Evolutionary conservation across 805 yeast genomes (phyloP).

Genomic region (Grigorovia jiainica): DNA sequence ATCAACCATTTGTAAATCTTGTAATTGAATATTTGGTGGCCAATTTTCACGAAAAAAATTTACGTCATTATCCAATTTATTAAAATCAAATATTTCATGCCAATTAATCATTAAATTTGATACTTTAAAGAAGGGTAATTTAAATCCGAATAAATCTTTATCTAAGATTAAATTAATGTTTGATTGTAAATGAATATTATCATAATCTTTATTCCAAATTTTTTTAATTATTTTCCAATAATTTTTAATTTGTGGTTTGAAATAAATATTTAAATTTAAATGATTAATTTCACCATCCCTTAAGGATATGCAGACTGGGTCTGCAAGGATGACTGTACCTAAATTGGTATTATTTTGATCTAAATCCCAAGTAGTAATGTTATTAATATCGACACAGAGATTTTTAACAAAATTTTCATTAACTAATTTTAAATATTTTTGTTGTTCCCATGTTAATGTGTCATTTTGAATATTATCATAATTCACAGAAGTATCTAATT

Average conservation of each 20-base stretch:
- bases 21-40: conserved; percentile 15
- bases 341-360: conserved; percentile 7
- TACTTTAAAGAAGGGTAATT: too few relatives aligned
- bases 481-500: conserved; percentile 10
- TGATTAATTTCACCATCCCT: conserved; percentile 12
- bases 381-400: conserved; percentile 19
- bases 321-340: conserved; percentile 12
- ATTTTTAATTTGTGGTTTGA: conserved; percentile 21
- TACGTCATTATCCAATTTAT: conserved; percentile 1
- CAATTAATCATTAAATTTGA: conserved; percentile 15
- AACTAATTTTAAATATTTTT: conserved; percentile 8
- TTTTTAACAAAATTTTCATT: conserved; percentile 14
- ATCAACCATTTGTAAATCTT: conserved; percentile 18
- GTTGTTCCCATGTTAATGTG: conserved; percentile 6
- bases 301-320: conserved; percentile 20
- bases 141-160: conserved; percentile 8
- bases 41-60: conserved; percentile 4
- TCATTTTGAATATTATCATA: conserved; percentile 4
- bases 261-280: conserved; percentile 15
- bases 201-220: conserved; percentile 20
- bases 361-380: conserved; percentile 18
- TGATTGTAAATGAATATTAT: conserved; percentile 20
- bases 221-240: conserved; percentile 19
- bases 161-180: conserved; percentile 13
- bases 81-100: conserved; percentile 16